Evolutionary conservation across 1,284 basidiomycete species (phyloP), one percentile per base, ranked within the genome.

Genomic region (Sutorius eximius): DNA sequence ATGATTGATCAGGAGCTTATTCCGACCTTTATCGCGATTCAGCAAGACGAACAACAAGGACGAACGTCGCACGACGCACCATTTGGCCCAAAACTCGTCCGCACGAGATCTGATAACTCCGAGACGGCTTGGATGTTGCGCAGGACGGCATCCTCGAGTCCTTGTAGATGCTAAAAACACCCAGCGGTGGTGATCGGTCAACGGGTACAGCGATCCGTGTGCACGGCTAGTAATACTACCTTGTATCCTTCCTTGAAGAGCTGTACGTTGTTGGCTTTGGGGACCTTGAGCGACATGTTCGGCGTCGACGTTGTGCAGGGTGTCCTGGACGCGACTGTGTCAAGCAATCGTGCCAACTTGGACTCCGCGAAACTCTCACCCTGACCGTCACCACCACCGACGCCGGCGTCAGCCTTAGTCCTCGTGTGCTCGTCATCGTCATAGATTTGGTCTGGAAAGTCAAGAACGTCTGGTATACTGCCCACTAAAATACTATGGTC

Each of bases 1-100:
- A 74, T 99, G 97, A 74, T 98, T 98, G 76, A 98, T 95, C 67
- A 98, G 78, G 57, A 98, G 86, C 74, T 97, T 98, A 75, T 97
- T 98, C 54, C 95, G 83, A 42, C 95, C 95, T 69, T 90, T 57
- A 52, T 43, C 37, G 49, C 46, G 56, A 48, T 49, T 60, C 45
- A 56, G 40, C 36, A 27, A 52, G 10, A 37, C 10, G 32, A 38
- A 13, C 20, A 30, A 22, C 12, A 11, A 38, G 2, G 36, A 50
- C 2, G 2, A 27, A 1, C 36, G 37, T 29, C 52, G 40, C 46
- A 0, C 13, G 11, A 75, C 87, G 69, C 71, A 91, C 95, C 94
- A 71, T 97, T 96, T 33, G 95, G 95, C 20, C 95, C 95, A 71
- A 97, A 97, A 71, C 92, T 93, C 52, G 97, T 99, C 64, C 96